These are phyloP conservation scores for Cystoderma amianthinum DNA, from an alignment of 768 basidiomycete genomes.

Conservation along the genomic window DNA sequence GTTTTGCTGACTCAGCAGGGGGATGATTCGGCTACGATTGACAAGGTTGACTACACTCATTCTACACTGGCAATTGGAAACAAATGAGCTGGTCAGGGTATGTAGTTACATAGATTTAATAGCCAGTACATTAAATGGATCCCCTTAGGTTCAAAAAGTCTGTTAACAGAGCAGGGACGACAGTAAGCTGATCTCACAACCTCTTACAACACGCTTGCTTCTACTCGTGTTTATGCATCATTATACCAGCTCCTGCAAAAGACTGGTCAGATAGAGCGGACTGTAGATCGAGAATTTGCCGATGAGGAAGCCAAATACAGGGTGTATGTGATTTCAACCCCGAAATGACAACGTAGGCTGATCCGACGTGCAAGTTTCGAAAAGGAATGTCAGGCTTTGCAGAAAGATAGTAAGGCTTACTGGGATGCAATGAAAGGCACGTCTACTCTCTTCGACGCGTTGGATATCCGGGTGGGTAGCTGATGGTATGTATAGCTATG, in stretches of 20 bases:
- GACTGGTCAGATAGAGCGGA: slow-evolving; percentile 96
- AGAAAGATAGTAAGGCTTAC: slow-evolving; percentile 94
- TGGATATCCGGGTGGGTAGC: too few species aligned
- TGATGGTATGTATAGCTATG: slow-evolving; percentile 67
- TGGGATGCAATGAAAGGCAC: slow-evolving; percentile 90
- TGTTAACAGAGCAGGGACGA: slow-evolving; percentile 86
- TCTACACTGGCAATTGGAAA: too few species aligned
- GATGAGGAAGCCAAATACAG: slow-evolving; percentile 90
- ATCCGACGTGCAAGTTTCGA: slow-evolving; percentile 58
- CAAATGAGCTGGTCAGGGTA: slow-evolving; percentile 56
- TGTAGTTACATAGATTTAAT: too few species aligned
- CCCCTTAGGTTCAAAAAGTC: slow-evolving; percentile 84
- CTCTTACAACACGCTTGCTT: neutral
- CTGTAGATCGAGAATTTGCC: slow-evolving; percentile 88
- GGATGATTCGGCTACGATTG: too few species aligned
- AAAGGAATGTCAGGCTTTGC: slow-evolving; percentile 89
- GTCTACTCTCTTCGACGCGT: slow-evolving; percentile 13
- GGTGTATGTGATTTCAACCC: slow-evolving; percentile 50
- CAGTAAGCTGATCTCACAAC: slow-evolving; percentile 38
- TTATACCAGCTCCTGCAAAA: slow-evolving; percentile 79
- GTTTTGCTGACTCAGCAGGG: too few species aligned
- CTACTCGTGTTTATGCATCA: slow-evolving; percentile 1
- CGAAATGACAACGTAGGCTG: neutral
- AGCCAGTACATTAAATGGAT: too few species aligned
- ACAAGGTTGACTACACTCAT: too few species aligned